Evolutionary conservation across 2,329 filamentous ascomycete genomes (phyloP), one percentile per base, ranked within the genome.

Genomic region (Hypoxylon sp.): DNA sequence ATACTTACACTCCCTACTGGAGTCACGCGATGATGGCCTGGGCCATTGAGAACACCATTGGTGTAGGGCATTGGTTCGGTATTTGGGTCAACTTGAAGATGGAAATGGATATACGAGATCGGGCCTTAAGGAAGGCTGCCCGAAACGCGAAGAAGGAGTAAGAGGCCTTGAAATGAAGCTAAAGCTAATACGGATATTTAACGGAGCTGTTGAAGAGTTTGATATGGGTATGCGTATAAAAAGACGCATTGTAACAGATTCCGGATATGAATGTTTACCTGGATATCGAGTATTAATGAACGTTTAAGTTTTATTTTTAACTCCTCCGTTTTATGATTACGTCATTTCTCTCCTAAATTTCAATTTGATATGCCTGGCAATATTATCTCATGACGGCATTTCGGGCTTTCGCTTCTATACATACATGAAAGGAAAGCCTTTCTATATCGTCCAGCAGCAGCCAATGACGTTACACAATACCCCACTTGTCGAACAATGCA

Each of bases 1-100:
- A 92, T 81, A 97, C 93, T 37, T 95, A 93, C 76, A 97, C 94
- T 2, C 97, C 96, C 0, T 98, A 91, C 84, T 98, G 94, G 94
- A 92, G 88, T 72, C 96, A 99, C 81, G 93, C 91, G 0, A 78
- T 97, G 59, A 92, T 98, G 90, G 91, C 95, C 71, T 98, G 93
- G 91, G 88, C 89, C 63, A 84, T 98, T 37, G 87, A 89, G 79
- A 88, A 82, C 71, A 84, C 87, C 0, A 76, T 86, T 33, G 87
- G 87, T 5, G 81, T 83, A 22, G 86, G 83, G 55, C 83, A 82
- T 74, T 77, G 78, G 13, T 51, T 86, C 22, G 83, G 80, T 10
- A 82, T 88, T 44, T 80, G 78, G 73, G 80, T 83, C 75, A 89
- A 88, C 79, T 81, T 84, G 71, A 84, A 83, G 72, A 94, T 97